phyloP scores from a whole-genome alignment of 768 basidiomycete species.

The Peribolospora baueri region DNA sequence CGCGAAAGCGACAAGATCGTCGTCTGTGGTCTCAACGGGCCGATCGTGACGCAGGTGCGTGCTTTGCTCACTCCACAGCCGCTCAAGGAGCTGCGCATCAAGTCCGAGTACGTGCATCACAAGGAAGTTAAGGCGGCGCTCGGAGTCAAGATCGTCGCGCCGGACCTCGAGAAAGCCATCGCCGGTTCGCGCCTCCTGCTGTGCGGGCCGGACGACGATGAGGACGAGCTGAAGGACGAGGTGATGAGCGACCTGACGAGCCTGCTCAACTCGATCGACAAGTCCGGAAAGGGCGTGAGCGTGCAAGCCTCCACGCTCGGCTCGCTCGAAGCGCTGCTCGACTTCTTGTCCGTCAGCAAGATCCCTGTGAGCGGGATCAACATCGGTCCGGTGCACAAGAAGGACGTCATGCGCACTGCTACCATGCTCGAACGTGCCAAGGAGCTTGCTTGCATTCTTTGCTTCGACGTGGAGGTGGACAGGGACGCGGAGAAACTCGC shows the following conservation, averaged over 20 bases:
- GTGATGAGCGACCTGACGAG: slow-evolving; percentile 88
- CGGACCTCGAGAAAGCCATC: slow-evolving; percentile 91
- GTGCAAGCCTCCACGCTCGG: slow-evolving; percentile 95
- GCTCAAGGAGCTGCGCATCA: slow-evolving; percentile 77
- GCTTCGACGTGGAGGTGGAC: slow-evolving; percentile 86
- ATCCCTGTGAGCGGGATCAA: slow-evolving; percentile 82
- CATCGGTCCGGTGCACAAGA: slow-evolving; percentile 90
- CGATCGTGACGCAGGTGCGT: slow-evolving; percentile 82
- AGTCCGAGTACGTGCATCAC: slow-evolving; percentile 75
- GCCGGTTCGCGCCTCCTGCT: slow-evolving; percentile 87
- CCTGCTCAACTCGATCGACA: slow-evolving; percentile 70
- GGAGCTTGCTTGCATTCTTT: slow-evolving; percentile 80
- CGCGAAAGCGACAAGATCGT: slow-evolving; percentile 83
- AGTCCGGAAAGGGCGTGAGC: slow-evolving; percentile 85
- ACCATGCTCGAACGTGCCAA: slow-evolving; percentile 91
- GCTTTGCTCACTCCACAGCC: slow-evolving; percentile 91
- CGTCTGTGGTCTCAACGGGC: slow-evolving; percentile 86
- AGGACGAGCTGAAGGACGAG: slow-evolving; percentile 79
- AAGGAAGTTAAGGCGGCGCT: slow-evolving; percentile 91
- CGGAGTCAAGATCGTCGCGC: slow-evolving; percentile 82
- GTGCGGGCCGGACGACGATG: slow-evolving; percentile 82
- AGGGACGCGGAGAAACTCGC: slow-evolving; percentile 78
- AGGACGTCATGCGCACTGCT: slow-evolving; percentile 71
- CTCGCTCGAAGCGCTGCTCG: slow-evolving; percentile 82
- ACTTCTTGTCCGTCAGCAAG: slow-evolving; percentile 83